Evolutionary conservation across 345 rosid species (phyloP), one percentile per base, ranked within the genome.

Genomic region (Eutrema japonicum): DNA sequence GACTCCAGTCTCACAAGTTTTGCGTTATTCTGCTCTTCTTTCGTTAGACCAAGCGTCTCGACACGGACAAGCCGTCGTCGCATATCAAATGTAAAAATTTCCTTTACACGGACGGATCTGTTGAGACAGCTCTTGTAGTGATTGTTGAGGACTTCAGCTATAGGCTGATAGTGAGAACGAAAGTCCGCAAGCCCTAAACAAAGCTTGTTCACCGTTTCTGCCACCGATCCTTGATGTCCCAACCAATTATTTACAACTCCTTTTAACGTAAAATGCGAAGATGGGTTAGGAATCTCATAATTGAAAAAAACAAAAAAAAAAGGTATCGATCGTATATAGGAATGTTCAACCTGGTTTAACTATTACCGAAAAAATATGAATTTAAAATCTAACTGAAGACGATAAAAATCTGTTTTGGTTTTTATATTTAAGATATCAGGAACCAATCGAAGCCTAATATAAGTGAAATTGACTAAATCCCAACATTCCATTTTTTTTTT

Each of bases 191-290:
- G 22, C 22, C 22, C 22, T 18, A 66, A 7, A 69, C 79, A 74
- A 5, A 81, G 54, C 29, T 58, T 78, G 54, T 81, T 74, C 37
- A 81, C 63, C 68, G 78, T 46, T 6, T 32, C 54, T 5, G 72
- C 81, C 47, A 70, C 79, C 12, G 78, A 41, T 12, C n/a, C 51
- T 36, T 40, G 64, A 32, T 46, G 63, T 0, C 79, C 80, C 18
- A 72, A 32, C 77, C 67, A 46, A 3, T 79, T 54, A 22, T 32
- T 72, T 32, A 76, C 5, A 26, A 77, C 35, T 4, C 27, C 59
- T 49, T 29, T 36, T 22, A 3, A 37, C 14, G 40, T 13, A 37
- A 43, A 52, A 53, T 36, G 32, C 45, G 6, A 27, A 50, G 26
- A 36, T 61, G 3, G 8, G 18, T 63, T 69, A 33, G 49, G 26